These are phyloP conservation scores for Fusarium napiforme DNA, from an alignment of 2,329 filamentous ascomycete genomes.

Conservation along the genomic window DNA sequence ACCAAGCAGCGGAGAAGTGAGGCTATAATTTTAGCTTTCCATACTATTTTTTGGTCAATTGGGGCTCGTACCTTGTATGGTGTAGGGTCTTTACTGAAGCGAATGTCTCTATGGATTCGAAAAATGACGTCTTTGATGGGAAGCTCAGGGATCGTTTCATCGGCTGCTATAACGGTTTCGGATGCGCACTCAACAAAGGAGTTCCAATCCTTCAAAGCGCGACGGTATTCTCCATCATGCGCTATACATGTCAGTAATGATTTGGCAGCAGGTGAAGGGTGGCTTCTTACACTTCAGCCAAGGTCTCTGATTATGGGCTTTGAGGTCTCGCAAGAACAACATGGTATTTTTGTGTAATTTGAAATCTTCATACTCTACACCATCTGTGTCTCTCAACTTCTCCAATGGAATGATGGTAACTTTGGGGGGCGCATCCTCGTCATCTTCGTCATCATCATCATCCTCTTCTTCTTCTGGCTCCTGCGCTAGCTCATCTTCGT, in stretches of 20 bases:
- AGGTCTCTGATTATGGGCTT: constrained; percentile 66
- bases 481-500: constrained; percentile 40
- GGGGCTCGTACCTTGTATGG: constrained; percentile 78
- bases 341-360: constrained; percentile 68
- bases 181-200: constrained; percentile 80
- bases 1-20: constrained; percentile 88
- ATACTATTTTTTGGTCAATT: background rate
- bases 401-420: constrained; percentile 51
- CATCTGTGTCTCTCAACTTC: constrained; percentile 49
- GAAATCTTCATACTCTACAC: constrained; percentile 60
- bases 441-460: constrained; percentile 49
- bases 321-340: constrained; percentile 67
- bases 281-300: constrained; percentile 65
- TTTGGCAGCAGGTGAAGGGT: background rate
- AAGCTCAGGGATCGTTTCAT: constrained; percentile 86
- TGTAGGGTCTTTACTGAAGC: constrained; percentile 85
- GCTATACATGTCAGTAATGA: constrained; percentile 58
- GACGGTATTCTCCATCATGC: constrained; percentile 82
- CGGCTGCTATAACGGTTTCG: constrained; percentile 74
- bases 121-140: constrained; percentile 88
- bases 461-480: constrained; percentile 47
- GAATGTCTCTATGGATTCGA: constrained; percentile 86
- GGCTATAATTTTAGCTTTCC: constrained; percentile 58
- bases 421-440: constrained; percentile 51
- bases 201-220: constrained; percentile 83